Evolutionary conservation across 768 basidiomycete genomes (phyloP).

Genomic region (Amanita inopinata): DNA sequence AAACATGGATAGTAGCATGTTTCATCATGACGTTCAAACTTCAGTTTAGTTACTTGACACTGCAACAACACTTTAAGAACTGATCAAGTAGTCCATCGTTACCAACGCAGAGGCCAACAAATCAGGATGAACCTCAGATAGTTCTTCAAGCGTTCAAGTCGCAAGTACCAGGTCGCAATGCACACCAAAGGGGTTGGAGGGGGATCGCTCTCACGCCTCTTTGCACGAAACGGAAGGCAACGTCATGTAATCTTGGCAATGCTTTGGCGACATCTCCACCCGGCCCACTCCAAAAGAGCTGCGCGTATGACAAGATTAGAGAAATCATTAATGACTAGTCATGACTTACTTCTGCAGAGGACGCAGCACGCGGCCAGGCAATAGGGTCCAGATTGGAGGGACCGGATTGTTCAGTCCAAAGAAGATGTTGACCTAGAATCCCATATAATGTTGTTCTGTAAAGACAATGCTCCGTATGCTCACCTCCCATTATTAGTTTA

Average conservation of each 20-base stretch:
- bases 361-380: slow-evolving; percentile 64
- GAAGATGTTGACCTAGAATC: slow-evolving; percentile 43
- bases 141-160: slow-evolving; percentile 34
- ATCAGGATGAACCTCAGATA: too few species aligned
- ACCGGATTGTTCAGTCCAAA: slow-evolving; percentile 70
- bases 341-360: slow-evolving; percentile 45
- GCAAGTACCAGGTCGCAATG: slow-evolving; percentile 48
- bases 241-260: slow-evolving; percentile 58
- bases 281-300: slow-evolving; percentile 64
- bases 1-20: too few species aligned
- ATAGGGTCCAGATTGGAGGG: slow-evolving; percentile 57
- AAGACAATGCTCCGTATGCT: slow-evolving; percentile 10
- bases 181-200: slow-evolving; percentile 70
- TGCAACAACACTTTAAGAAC: too few species aligned
- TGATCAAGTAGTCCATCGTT: too few species aligned
- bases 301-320: not conserved
- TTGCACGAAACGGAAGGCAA: slow-evolving; percentile 49
- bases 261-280: slow-evolving; percentile 38
- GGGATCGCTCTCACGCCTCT: slow-evolving; percentile 51
- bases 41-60: too few species aligned
- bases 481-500: slow-evolving; percentile 58
- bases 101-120: too few species aligned
- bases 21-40: too few species aligned
- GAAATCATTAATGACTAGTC: not conserved
- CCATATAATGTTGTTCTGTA: not conserved